Conservation (phyloP, 331 rosid genomes). For the Saraca asoca region DNA sequence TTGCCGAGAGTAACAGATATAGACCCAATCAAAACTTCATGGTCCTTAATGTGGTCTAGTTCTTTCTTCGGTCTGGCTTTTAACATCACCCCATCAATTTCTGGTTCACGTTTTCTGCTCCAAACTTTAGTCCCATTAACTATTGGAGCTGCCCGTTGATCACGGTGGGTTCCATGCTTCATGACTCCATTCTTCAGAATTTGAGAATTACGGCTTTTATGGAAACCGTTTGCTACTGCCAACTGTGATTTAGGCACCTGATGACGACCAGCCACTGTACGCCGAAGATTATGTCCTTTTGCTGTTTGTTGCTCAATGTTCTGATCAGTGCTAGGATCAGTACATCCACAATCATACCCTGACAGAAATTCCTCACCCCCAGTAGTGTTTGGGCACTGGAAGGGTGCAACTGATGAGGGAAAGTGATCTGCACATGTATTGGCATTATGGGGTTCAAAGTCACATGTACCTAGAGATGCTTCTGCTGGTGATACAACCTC, state of each 20-base stretch:
- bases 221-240: conserved; percentile 39
- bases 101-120: conserved; percentile 65
- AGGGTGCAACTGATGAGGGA: conserved; percentile 38
- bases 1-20: conserved; percentile 64
- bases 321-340: conserved; percentile 36
- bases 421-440: conserved; percentile 40
- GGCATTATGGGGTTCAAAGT: conserved; percentile 37
- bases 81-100: conserved; percentile 43
- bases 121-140: conserved; percentile 50
- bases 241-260: conserved; percentile 51
- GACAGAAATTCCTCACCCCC: conserved; percentile 43
- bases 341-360: conserved; percentile 34
- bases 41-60: conserved; percentile 47
- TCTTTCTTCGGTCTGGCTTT: conserved; percentile 46
- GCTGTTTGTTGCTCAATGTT: conserved; percentile 47
- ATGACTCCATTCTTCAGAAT: conserved; percentile 42
- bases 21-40: conserved; percentile 80
- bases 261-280: conserved; percentile 35
- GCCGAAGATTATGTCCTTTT: conserved; percentile 42
- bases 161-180: conserved; percentile 50
- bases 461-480: conserved; percentile 45
- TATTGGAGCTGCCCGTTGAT: conserved; percentile 40
- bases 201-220: conserved; percentile 49
- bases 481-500: conserved; percentile 45
- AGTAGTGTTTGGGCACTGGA: conserved; percentile 40